Conservation (phyloP, 2,329 filamentous ascomycete species). For the Ascosphaera apis region DNA sequence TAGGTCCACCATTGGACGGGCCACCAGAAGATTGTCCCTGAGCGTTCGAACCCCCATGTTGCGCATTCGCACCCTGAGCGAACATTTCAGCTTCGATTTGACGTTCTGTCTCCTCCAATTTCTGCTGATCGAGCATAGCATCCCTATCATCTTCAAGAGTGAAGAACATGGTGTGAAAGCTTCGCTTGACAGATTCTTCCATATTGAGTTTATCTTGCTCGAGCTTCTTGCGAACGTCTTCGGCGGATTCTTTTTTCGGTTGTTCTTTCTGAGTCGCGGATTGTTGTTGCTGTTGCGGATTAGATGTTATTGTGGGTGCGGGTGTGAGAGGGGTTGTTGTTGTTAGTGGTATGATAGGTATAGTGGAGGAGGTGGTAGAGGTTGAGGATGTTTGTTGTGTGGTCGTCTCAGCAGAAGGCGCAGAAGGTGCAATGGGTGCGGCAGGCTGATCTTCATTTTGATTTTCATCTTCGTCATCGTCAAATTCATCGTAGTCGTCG, state of each 20-base stretch:
- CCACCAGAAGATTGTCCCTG: slow-evolving; percentile 8
- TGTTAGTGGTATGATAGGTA: no score
- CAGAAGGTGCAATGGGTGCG: no score
- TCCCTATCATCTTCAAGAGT: slow-evolving; percentile 86
- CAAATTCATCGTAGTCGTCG: slow-evolving; percentile 46
- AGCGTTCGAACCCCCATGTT: slow-evolving; percentile 27
- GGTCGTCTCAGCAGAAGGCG: no score
- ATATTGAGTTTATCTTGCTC: slow-evolving; percentile 81
- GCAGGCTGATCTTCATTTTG: slow-evolving; percentile 13
- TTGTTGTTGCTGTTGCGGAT: slow-evolving; percentile 32
- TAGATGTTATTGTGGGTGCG: slow-evolving; percentile 13
- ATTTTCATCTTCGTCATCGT: slow-evolving; percentile 36
- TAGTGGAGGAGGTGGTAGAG: no score
- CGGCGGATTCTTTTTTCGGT: slow-evolving; percentile 40
- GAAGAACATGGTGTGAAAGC: slow-evolving; percentile 85
- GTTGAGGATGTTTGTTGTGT: no score
- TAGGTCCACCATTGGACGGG: no score
- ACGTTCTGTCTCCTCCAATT: slow-evolving; percentile 86
- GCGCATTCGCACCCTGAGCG: slow-evolving; percentile 29
- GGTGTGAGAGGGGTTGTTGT: slow-evolving; percentile 8
- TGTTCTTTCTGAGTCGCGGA: slow-evolving; percentile 27
- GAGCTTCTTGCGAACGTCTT: slow-evolving; percentile 78
- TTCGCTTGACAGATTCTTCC: slow-evolving; percentile 69
- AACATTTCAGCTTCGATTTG: slow-evolving; percentile 93
- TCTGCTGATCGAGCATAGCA: slow-evolving; percentile 94